Base-by-base conservation (phyloP, 2,329 filamentous ascomycete species). In the Pseudogymnoascus sp. region DNA sequence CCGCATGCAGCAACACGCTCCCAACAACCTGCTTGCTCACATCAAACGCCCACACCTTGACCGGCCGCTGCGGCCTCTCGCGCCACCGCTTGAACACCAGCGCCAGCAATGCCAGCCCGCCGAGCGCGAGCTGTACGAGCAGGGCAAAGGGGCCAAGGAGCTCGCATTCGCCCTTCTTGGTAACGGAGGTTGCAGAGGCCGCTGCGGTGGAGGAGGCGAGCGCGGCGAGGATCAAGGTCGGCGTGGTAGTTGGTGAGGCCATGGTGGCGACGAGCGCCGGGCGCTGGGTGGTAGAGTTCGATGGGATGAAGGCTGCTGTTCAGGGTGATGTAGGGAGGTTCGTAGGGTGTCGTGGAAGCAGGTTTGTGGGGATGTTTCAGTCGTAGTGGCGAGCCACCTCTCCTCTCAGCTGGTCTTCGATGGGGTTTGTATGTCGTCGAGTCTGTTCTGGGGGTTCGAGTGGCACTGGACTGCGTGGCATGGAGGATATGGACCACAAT, bases 11-110 rank as follows among this genome's bases (percentile, higher is more conserved):
- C 74, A 99, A 82, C 53, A 92, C 88, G 31, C 92, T 96, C 21
- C 95, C 95, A 71, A 97, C 90, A 62, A 99, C 91, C 79, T 99
- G 95, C 80, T 99, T 99, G 34, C 91, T 96, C 23, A 88, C 95
- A 73, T 99, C 95, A 75, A 97, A 99, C 75, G 90, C 93, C 93
- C 95, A 99, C 68, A 99, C 92, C 82, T 96, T 96, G 72, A 97
- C 73, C 0, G 93, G 93, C 63, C 95, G 84, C 74, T 97, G 93
- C 1, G 95, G 93, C 64, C 90, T 84, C 77, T 99, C 95, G 68
- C 90, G 85, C 86, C 89, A 96, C 69, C 95, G 84, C 80, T 99
- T 99, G 79, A 86, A 96, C 6, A 97, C 93, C 59, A 99, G 83
- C 0, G 92, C 90, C 62, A 93, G 79, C 61, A 97, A 78, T 7